A percentile compares a stretch with the other conserved stretches of the same genome.
phyloP scores from a whole-genome alignment of 2,329 filamentous ascomycete species.

The Fusarium sterilihyphosum region DNA sequence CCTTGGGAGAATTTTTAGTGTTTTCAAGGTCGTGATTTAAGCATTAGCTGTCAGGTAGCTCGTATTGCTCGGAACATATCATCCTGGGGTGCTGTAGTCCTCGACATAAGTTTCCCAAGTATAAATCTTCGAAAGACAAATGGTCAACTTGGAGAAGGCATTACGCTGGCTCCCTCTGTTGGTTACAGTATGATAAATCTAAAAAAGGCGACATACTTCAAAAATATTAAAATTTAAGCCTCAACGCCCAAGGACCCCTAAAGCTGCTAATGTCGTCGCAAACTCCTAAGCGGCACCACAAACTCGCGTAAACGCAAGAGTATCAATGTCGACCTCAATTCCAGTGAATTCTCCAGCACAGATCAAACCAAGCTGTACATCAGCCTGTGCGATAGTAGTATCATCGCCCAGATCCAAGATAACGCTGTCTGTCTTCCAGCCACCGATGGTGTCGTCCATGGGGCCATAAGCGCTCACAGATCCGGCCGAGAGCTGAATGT shows the following conservation, averaged over 20 bases:
- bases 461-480: accelerated
- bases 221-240: neutral
- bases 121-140: too few relatives aligned
- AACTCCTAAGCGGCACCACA: neutral
- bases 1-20: too few relatives aligned
- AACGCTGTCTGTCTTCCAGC: neutral
- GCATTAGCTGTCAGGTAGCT: too few relatives aligned
- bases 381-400: neutral
- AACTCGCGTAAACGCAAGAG: neutral
- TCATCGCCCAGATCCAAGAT: neutral
- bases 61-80: too few relatives aligned
- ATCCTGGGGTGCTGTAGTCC: too few relatives aligned
- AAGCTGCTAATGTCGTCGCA: accelerated
- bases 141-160: neutral
- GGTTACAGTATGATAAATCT: accelerated
- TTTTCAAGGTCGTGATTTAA: too few relatives aligned
- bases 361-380: neutral
- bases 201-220: accelerated
- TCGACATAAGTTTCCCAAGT: too few relatives aligned
- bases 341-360: neutral
- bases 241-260: neutral
- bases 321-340: neutral
- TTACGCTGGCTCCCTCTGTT: accelerated
- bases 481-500: neutral
- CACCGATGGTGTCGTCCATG: neutral